Percentiles rank a stretch among this genome's conserved stretches.
Conservation (phyloP, 2,329 filamentous ascomycete species). For the Monilinia vaccinii-corymbosi region DNA sequence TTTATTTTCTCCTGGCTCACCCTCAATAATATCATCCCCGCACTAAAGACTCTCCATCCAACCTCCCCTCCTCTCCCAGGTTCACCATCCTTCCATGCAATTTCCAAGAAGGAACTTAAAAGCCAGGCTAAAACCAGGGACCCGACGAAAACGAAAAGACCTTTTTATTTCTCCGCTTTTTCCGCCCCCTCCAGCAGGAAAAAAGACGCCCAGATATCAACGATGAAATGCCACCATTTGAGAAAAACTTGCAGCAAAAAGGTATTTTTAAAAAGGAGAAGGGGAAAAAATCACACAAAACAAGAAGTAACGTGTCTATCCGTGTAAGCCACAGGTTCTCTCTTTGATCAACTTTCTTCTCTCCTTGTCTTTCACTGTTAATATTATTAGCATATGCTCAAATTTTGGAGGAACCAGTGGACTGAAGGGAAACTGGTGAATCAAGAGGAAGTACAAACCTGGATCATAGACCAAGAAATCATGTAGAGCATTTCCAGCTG, state of each 20-base stretch:
- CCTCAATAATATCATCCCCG: background rate
- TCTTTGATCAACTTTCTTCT: constrained; percentile 57
- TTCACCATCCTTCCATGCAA: background rate
- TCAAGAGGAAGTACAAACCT: constrained; percentile 40
- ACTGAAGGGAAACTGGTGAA: background rate
- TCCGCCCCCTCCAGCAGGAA: background rate
- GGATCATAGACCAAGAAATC: constrained; percentile 88
- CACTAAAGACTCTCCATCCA: background rate
- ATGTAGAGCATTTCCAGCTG: constrained; percentile 74
- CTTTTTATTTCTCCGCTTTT: background rate
- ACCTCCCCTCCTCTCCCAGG: background rate
- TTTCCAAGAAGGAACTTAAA: background rate
- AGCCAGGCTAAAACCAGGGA: constrained; percentile 1
- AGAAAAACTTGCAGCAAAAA: background rate
- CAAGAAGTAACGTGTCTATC: background rate
- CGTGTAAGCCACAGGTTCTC: constrained; percentile 35
- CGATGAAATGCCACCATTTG: background rate
- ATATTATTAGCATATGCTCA: constrained; percentile 30
- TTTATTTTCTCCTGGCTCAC: background rate
- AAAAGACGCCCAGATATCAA: constrained; percentile 2
- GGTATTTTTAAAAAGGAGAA: background rate
- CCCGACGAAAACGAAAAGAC: background rate
- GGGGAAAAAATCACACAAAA: background rate
- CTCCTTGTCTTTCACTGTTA: constrained; percentile 55
- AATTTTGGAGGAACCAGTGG: background rate